Evolutionary conservation across 2,329 filamentous ascomycete species (phyloP), one percentile per base, ranked within the genome.

Genomic region (Penicillium sp.): DNA sequence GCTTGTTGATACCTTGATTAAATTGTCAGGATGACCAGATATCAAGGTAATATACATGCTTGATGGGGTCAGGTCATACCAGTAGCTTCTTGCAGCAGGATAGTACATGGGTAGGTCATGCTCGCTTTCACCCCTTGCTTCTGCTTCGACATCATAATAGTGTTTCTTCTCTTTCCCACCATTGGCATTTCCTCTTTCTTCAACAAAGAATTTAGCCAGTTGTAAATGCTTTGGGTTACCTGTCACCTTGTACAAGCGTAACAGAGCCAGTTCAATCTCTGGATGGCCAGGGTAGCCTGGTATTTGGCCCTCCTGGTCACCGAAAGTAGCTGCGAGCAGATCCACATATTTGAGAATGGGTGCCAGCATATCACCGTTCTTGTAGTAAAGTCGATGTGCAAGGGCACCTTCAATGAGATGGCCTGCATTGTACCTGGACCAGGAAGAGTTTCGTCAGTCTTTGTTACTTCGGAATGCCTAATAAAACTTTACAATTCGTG

Each of bases 271-370:
- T 50, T 80, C 77, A 37, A 80, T 77, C 59, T 80, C 77, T 0
- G 79, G 78, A 57, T 84, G 81, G 0, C 81, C 81, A 1, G 81
- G 81, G 57, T 84, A 85, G 4, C 79, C 82, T 46, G 78, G 79
- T 15, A 72, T 69, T 57, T 83, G 78, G 6, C 65, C 66, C 3
- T 73, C 55, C 1, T 65, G 72, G 0, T 77, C 73, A 0, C 81
- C 81, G 58, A 85, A 82, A 0, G 70, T 74, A 3, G 67, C 65
- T 48, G 66, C 70, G 2, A 84, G 72, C 4, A 81, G 71, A 51
- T 74, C 66, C 15, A 83, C 75, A 53, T 83, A 83, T 50, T 75
- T 79, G 23, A 77, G 52, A 13, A 84, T 74, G 0, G 79, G 76
- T 9, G 74, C 71, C 5, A 84, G 64, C 3, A 85, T 64, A 1